A percentile compares a stretch with the other conserved stretches of the same genome.
Evolutionary conservation across 768 basidiomycete species (phyloP).

Genomic region (Chalciporus piperatus): DNA sequence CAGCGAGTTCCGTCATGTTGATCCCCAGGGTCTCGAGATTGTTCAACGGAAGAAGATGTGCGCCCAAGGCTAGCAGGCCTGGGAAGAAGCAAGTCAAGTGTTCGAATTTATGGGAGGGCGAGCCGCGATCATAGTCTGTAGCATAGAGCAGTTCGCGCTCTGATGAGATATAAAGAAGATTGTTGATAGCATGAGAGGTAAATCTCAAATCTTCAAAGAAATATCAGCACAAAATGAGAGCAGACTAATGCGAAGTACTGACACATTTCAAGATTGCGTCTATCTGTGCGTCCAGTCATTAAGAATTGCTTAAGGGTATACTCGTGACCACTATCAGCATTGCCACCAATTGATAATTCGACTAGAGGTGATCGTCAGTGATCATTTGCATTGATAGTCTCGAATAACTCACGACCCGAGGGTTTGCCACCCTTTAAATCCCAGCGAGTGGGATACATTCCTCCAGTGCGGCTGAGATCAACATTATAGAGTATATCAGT

Average conservation of each 20-base stretch:
- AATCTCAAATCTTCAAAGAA: slow-evolving; percentile 53
- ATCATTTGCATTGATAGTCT: not conserved
- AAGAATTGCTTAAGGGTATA: slow-evolving; percentile 74
- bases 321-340: slow-evolving; percentile 73
- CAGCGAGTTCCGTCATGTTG: slow-evolving; percentile 35
- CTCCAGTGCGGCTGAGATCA: slow-evolving; percentile 44
- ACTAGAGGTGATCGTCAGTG: slow-evolving; percentile 13
- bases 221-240: not conserved
- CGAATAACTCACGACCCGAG: slow-evolving; percentile 39
- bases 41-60: slow-evolving; percentile 56
- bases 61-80: slow-evolving; percentile 72
- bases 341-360: slow-evolving; percentile 56
- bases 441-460: slow-evolving; percentile 66
- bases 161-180: slow-evolving; percentile 34
- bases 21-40: slow-evolving; percentile 48
- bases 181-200: slow-evolving; percentile 58
- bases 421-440: slow-evolving; percentile 46
- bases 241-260: slow-evolving; percentile 22
- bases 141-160: slow-evolving; percentile 46
- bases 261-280: slow-evolving; percentile 65
- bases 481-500: slow-evolving; percentile 47
- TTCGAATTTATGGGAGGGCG: slow-evolving; percentile 53
- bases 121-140: slow-evolving; percentile 41
- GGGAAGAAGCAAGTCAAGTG: slow-evolving; percentile 79
- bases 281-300: slow-evolving; percentile 61